Evolutionary conservation across 768 basidiomycete genomes (phyloP).

Genomic region (Leccinellum rugosiceps): DNA sequence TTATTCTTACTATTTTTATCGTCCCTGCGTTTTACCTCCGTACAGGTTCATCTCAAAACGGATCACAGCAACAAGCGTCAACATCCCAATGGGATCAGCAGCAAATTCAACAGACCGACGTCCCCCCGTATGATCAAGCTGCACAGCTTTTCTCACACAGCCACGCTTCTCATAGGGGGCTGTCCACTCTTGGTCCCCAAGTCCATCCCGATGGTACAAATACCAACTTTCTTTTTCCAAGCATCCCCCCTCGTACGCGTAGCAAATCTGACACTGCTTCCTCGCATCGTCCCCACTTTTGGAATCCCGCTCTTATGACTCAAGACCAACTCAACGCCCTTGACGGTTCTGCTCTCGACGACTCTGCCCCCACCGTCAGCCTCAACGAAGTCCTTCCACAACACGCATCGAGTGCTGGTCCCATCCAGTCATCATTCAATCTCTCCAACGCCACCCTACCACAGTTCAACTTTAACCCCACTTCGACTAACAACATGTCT

Average conservation of each 20-base stretch:
- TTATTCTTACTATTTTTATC: slow-evolving; percentile 28
- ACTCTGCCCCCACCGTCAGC: slow-evolving; percentile 29
- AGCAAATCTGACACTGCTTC: slow-evolving; percentile 59
- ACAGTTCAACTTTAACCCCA: slow-evolving; percentile 36
- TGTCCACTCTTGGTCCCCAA: slow-evolving; percentile 33
- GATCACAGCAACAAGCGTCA: slow-evolving; percentile 32
- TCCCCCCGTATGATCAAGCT: slow-evolving; percentile 24
- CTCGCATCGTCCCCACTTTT: slow-evolving; percentile 49
- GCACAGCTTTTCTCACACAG: slow-evolving; percentile 34
- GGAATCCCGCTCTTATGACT: slow-evolving; percentile 42
- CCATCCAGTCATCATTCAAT: slow-evolving; percentile 28
- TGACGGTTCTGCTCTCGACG: slow-evolving; percentile 38
- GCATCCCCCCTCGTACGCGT: slow-evolving; percentile 41
- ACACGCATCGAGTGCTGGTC: slow-evolving; percentile 22
- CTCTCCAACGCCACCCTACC: slow-evolving; percentile 23
- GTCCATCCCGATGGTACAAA: slow-evolving; percentile 34
- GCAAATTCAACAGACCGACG: slow-evolving; percentile 36
- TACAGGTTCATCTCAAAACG: slow-evolving; percentile 31
- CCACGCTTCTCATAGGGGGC: slow-evolving; percentile 36
- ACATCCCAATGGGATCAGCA: slow-evolving; percentile 35
- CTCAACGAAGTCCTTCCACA: slow-evolving; percentile 29
- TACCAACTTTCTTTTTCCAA: slow-evolving; percentile 39
- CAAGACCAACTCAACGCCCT: slow-evolving; percentile 35
- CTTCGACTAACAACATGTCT: slow-evolving; percentile 33
- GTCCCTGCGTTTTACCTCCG: slow-evolving; percentile 25